phyloP scores from a whole-genome alignment of 2,329 filamentous ascomycete species.

The Colletotrichum lindemuthianum region DNA sequence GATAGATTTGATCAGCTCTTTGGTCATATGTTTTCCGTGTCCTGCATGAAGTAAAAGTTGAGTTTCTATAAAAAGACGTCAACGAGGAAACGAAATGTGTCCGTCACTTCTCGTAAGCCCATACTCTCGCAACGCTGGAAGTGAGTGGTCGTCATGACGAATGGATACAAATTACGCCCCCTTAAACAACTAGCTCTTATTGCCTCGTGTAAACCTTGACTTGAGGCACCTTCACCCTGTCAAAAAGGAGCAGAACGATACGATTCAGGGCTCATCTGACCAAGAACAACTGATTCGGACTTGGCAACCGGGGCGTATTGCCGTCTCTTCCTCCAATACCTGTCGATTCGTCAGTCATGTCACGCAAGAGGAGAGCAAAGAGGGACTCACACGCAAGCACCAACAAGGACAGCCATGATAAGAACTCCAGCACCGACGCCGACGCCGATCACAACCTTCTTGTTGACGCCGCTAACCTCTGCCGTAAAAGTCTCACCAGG shows the following conservation, averaged over 20 bases:
- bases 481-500: constrained; percentile 38
- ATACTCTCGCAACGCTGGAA: too few relatives aligned
- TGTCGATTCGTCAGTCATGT: not conserved
- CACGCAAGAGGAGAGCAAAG: not conserved
- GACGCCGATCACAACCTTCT: constrained; percentile 58
- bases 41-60: too few relatives aligned
- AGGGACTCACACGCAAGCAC: constrained; percentile 19
- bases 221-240: not conserved
- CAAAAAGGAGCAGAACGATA: not conserved
- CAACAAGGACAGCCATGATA: constrained; percentile 45
- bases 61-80: too few relatives aligned
- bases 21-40: not conserved
- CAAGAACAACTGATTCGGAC: not conserved
- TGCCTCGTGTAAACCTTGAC: not conserved
- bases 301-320: constrained; percentile 5
- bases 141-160: not conserved
- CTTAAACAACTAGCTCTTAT: not conserved
- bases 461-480: constrained; percentile 48
- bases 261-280: not conserved
- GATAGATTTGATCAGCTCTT: too few relatives aligned
- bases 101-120: too few relatives aligned
- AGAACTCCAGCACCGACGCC: constrained; percentile 57
- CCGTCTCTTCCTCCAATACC: constrained; percentile 2
- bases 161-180: not conserved
- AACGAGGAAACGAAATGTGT: too few relatives aligned